Evolutionary conservation across 352 stramenopile species (phyloP), one percentile per base, ranked within the genome.

Genomic region (Phytophthora pistaciae): DNA sequence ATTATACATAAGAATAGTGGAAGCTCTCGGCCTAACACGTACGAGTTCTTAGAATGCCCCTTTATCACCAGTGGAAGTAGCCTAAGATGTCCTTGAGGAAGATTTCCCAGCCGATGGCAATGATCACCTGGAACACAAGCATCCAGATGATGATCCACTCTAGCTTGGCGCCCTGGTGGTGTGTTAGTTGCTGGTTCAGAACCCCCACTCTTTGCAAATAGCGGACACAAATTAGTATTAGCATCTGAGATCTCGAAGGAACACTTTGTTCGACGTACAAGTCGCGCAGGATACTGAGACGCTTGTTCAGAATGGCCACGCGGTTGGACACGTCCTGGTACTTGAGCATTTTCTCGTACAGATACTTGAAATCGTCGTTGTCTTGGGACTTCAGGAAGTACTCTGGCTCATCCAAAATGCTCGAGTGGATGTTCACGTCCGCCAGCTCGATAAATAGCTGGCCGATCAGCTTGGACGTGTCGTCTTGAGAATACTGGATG

Each of bases 61-160:
- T 52, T 54, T 21, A 68, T 56, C 27, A 50, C 66, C 49, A 74
- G 57, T 72, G 69, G 65, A 94, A 96, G 60, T 85, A 91, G n/a
- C 90, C 87, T 7, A 94, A 65, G 1, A 94, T 70, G 63, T 96
- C 90, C 64, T 95, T 95, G 9, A 95, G 70, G 21, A 95, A 67
- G 46, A 95, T 95, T 21, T 96, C 83, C 89, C 87, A 96, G 53
- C 76, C 83, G 4, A 96, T 77, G 14, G 90, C 83, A 52, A 98
- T 90, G 33, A 97, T 67, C 25, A 98, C 78, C 78, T 98, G 91
- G 25, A 82, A 87, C 50, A 98, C 79, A 54, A 98, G 85, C 56
- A 98, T 88, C 90, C 91, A 98, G 66, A 98, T 98, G 63, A 98
- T 90, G 78, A 98, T 98, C 91, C 89, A 98, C 79, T 98, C 94